phyloP scores from a whole-genome alignment of 768 basidiomycete species.

The Kwoniella europaea region DNA sequence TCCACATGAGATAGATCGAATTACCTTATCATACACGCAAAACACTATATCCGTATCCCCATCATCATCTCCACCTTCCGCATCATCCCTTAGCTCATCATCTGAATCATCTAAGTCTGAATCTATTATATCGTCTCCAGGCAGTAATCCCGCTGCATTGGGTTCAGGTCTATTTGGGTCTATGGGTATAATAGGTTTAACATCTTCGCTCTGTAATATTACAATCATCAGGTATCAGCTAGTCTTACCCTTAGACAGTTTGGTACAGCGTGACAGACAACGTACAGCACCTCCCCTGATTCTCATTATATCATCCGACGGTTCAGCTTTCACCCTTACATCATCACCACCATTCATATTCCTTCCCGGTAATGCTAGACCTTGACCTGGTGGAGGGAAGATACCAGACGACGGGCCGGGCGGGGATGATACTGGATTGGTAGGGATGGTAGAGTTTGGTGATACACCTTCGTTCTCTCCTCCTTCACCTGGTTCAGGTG shows the following conservation, averaged over 20 bases:
- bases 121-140: conserved; percentile 79
- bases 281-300: conserved; percentile 47
- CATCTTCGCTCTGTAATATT: conserved; percentile 17
- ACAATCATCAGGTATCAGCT: neutral
- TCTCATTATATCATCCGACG: conserved; percentile 40
- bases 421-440: conserved; percentile 2
- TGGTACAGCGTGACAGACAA: neutral
- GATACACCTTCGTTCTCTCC: conserved; percentile 48
- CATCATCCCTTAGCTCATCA: conserved; percentile 79
- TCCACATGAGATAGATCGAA: conserved; percentile 28
- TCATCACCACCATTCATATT: conserved; percentile 21
- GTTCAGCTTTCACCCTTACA: conserved; percentile 41
- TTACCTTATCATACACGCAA: conserved; percentile 96
- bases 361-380: conserved; percentile 27
- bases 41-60: conserved; percentile 92
- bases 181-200: conserved; percentile 16
- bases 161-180: conserved; percentile 41
- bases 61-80: conserved; percentile 65
- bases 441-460: conserved; percentile 6
- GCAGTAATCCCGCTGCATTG: conserved; percentile 58
- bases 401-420: neutral
- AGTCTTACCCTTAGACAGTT: neutral
- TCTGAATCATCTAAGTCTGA: conserved; percentile 92
- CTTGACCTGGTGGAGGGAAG: conserved; percentile 21
- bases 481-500: conserved; percentile 70